phyloP scores from a whole-genome alignment of 2,329 filamentous ascomycete species.

The Colletotrichum salicis region DNA sequence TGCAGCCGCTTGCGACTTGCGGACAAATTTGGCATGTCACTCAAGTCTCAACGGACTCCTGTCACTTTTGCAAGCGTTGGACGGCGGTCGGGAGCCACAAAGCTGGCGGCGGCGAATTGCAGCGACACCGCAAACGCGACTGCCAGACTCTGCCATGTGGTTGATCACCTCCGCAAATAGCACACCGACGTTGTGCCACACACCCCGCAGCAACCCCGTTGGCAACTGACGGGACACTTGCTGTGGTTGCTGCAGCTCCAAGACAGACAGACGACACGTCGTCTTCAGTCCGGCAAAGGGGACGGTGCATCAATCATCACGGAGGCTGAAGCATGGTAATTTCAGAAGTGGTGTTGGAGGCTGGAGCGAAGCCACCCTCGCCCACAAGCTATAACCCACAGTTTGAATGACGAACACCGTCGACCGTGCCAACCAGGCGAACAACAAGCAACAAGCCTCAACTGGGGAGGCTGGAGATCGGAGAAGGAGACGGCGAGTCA shows the following conservation, averaged over 20 bases:
- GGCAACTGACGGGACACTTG: slow-evolving; percentile 21
- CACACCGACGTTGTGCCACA: slow-evolving; percentile 31
- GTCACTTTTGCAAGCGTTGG: neutral
- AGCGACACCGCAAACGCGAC: slow-evolving; percentile 2
- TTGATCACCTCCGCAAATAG: slow-evolving; percentile 19
- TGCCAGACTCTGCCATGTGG: slow-evolving; percentile 34
- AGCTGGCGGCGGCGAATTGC: neutral
- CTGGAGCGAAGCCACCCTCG: neutral
- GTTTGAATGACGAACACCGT: neutral
- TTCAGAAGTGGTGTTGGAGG: neutral
- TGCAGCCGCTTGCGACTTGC: neutral
- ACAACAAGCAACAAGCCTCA: slow-evolving; percentile 13
- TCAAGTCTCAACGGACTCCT: slow-evolving; percentile 2
- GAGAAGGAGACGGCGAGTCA: slow-evolving; percentile 21
- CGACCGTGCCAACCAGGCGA: neutral
- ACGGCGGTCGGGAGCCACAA: neutral
- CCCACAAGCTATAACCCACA: neutral
- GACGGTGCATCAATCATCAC: neutral
- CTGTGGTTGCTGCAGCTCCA: neutral
- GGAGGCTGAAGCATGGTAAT: neutral
- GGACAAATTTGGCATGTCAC: neutral
- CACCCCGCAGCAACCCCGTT: slow-evolving; percentile 8
- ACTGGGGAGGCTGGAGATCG: slow-evolving; percentile 29
- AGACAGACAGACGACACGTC: neutral
- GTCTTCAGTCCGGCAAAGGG: neutral